phyloP scores from a whole-genome alignment of 345 rosid species.

The Psidium guajava region DNA sequence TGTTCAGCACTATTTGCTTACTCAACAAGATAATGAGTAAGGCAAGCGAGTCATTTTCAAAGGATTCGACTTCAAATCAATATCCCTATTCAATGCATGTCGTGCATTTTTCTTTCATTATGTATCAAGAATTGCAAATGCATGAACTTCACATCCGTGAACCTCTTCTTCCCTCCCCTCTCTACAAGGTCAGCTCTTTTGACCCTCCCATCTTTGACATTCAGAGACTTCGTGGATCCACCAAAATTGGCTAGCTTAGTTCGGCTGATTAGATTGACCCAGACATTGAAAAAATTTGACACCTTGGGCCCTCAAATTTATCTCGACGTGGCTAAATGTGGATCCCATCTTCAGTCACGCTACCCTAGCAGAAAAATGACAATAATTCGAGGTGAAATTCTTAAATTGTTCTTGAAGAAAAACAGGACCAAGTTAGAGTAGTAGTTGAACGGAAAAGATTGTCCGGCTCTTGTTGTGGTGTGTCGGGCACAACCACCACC shows the following conservation, averaged over 20 bases:
- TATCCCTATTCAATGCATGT: no score
- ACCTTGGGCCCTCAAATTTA: background rate
- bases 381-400: background rate
- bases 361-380: background rate
- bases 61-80: no score
- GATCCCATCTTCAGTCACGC: background rate
- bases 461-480: no score
- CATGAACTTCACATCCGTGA: background rate
- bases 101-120: no score
- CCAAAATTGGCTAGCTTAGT: background rate
- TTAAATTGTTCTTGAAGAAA: no score
- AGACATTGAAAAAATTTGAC: background rate
- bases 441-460: no score
- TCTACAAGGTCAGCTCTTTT: background rate
- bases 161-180: background rate
- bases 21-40: no score
- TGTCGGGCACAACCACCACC: background rate
- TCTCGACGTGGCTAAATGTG: background rate
- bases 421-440: no score
- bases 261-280: background rate
- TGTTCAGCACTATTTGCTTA: no score
- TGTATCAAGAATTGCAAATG: background rate
- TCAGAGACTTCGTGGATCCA: background rate
- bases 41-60: no score
- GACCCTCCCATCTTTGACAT: background rate